phyloP scores from a whole-genome alignment of 2,329 filamentous ascomycete species.

The Aureobasidium namibiae region DNA sequence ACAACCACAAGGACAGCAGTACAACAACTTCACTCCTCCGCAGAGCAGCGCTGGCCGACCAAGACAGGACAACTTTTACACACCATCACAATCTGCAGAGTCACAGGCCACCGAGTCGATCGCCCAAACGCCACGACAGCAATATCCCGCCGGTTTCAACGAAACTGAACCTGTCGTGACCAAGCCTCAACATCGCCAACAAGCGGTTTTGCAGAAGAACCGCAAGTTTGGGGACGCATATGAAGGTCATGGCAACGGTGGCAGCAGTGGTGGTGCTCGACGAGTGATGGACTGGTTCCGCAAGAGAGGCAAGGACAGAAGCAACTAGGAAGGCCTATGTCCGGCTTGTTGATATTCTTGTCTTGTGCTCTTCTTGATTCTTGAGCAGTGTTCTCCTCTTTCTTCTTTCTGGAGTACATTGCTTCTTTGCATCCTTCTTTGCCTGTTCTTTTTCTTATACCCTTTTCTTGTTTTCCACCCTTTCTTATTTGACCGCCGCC shows the following conservation, averaged over 20 bases:
- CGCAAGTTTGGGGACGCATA: conserved; percentile 82
- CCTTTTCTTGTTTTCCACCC: conserved; percentile 1
- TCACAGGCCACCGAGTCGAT: conserved; percentile 23
- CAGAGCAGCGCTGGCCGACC: not conserved
- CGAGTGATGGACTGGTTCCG: conserved; percentile 99
- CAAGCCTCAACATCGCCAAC: conserved; percentile 35
- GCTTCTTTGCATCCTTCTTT: not conserved
- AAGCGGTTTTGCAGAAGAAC: conserved; percentile 62
- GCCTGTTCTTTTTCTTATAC: conserved; percentile 11
- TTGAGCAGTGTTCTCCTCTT: not conserved
- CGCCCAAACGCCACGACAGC: conserved; percentile 22
- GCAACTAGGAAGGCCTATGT: conserved; percentile 13
- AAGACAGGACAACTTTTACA: conserved; percentile 15
- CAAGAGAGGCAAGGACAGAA: conserved; percentile 61
- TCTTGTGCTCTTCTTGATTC: not conserved
- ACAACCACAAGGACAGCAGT: conserved; percentile 7
- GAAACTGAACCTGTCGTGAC: conserved; percentile 26
- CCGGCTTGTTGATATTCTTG: not conserved
- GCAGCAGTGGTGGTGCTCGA: conserved; percentile 78
- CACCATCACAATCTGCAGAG: conserved; percentile 25
- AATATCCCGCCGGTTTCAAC: conserved; percentile 31
- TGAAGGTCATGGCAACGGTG: conserved; percentile 65
- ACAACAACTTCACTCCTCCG: conserved; percentile 5
- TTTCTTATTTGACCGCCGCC: not conserved
- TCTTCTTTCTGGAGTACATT: not conserved